Evolutionary conservation across 331 rosid species (phyloP), one percentile per base, ranked within the genome.

Genomic region (Quercus lobata): DNA sequence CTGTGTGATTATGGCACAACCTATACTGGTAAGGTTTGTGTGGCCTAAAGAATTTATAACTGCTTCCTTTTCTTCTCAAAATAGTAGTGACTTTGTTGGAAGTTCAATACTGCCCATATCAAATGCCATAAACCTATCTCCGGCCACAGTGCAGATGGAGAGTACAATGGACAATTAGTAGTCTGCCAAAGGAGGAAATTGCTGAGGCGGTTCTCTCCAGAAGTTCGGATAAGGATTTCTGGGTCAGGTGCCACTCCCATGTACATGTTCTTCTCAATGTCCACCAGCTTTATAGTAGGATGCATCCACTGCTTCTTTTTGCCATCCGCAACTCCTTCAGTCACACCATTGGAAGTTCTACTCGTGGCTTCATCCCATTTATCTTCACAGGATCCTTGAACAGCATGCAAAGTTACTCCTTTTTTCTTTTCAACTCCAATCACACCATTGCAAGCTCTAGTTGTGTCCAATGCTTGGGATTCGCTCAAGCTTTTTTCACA

Each of bases 121-220:
- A 86, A 69, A 83, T 86, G 89, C 66, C 86, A 44, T 10, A 88
- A 30, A 56, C 92, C 92, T 24, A 88, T 79, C 76, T 88, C 89
- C 60, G 92, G 92, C 92, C 92, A 88, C 35, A 88, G 88, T 1
- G 86, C 88, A 14, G 83, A 18, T 53, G 91, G 89, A 27, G 89
- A 84, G 78, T 86, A 86, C 82, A 88, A 79, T 27, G 83, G 84
- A 55, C 91, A 88, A 37, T 81, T 74, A 76, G 82, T 71, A 65
- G 91, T 88, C 86, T 86, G 89, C 91, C 89, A 88, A 60, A 88
- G 91, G 82, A 88, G 89, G 76, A 88, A 86, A 84, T 86, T 88
- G 72, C 89, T 84, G 53, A 88, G 89, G 1, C 89, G 88, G 27
- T 79, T 76, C 76, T 88, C 89, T 2, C 91, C 91, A 6, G 88